phyloP scores from a whole-genome alignment of 495 filamentous ascomycete genomes.

The Glarea lozoyensis region DNA sequence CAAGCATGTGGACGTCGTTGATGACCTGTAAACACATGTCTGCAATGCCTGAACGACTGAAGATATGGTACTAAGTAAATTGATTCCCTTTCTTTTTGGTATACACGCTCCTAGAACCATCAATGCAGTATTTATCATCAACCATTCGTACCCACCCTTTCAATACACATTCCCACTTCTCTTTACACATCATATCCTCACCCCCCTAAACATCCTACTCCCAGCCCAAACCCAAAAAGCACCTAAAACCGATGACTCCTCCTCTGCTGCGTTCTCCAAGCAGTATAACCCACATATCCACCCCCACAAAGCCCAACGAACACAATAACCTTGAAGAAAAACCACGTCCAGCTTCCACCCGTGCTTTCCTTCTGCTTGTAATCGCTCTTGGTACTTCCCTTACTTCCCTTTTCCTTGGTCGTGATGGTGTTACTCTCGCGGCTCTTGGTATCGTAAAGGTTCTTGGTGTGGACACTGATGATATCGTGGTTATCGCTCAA shows the following conservation, averaged over 20 bases:
- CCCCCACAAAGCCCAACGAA: slow-evolving; percentile 62
- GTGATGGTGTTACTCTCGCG: slow-evolving; percentile 1
- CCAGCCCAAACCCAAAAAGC: no score
- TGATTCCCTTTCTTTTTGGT: slow-evolving; percentile 2
- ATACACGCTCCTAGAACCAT: slow-evolving; percentile 14
- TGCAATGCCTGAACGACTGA: no score
- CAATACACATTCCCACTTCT: neutral
- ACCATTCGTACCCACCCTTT: neutral
- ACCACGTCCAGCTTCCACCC: slow-evolving; percentile 81
- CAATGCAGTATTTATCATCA: slow-evolving; percentile 6
- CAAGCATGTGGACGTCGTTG: no score
- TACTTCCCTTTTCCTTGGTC: slow-evolving; percentile 2
- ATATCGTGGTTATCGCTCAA: slow-evolving; percentile 98
- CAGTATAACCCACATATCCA: slow-evolving; percentile 75
- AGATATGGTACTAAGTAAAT: no score
- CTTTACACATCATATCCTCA: neutral
- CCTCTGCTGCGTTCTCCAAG: slow-evolving; percentile 60
- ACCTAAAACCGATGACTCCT: slow-evolving; percentile 76
- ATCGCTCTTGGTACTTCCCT: slow-evolving; percentile 27
- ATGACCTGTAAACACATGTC: no score
- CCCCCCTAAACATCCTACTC: neutral
- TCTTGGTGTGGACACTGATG: slow-evolving; percentile 77
- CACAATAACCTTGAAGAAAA: slow-evolving; percentile 75
- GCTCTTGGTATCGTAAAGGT: slow-evolving; percentile 63
- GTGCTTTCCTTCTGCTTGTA: slow-evolving; percentile 24